Evolutionary conservation across 163 green algal species (phyloP).

Genomic region (Coccomyxa subellipsoidea): DNA sequence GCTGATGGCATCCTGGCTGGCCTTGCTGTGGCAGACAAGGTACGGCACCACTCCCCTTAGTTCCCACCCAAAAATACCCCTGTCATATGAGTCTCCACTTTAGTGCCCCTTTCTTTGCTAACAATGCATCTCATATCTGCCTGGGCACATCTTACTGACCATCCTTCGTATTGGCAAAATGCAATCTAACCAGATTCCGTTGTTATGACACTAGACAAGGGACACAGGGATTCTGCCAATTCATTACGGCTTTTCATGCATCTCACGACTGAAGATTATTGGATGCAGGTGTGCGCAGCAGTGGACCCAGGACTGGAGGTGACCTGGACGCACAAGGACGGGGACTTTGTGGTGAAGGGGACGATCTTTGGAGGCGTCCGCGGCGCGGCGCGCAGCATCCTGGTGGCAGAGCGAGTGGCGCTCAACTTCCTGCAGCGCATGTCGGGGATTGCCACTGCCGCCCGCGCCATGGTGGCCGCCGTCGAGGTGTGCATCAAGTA

Average conservation of each 20-base stretch:
- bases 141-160: too few species aligned
- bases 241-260: too few species aligned
- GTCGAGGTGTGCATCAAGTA: constrained; percentile 21
- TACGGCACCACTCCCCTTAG: constrained; percentile 16
- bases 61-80: too few species aligned
- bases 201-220: too few species aligned
- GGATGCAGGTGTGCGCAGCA: constrained; percentile 54
- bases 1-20: constrained; percentile 85
- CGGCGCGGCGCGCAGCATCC: constrained; percentile 78
- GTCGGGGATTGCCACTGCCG: constrained; percentile 92
- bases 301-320: constrained; percentile 66
- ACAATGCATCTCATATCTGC: too few species aligned
- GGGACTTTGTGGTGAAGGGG: constrained; percentile 60
- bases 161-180: too few species aligned
- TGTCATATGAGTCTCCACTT: too few species aligned
- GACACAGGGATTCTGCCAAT: too few species aligned
- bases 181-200: too few species aligned
- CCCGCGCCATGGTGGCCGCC: constrained; percentile 63
- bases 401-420: constrained; percentile 91
- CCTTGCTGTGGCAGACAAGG: constrained; percentile 71
- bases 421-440: constrained; percentile 99
- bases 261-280: too few species aligned
- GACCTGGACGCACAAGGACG: constrained; percentile 56
- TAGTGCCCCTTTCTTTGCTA: too few species aligned
- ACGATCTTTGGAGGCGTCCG: constrained; percentile 56